Evolutionary conservation across 129 eudicot genomes (phyloP).

Genomic region (Escallonia herrerae): DNA sequence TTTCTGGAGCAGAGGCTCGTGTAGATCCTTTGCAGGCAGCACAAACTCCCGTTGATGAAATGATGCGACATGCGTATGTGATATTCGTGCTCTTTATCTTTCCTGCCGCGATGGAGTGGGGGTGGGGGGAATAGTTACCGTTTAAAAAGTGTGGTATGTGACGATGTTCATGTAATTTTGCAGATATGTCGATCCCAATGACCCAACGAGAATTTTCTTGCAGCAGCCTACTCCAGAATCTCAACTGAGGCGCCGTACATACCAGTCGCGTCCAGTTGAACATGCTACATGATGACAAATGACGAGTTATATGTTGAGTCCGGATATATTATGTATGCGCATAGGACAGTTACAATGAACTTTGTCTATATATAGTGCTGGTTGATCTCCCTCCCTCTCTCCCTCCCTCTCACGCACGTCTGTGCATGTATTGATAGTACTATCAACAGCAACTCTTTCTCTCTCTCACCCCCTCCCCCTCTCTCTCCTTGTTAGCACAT

Average conservation of each 20-base stretch:
- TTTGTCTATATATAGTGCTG: too few relatives aligned
- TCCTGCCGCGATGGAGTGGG: neutral
- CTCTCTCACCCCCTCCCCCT: too few relatives aligned
- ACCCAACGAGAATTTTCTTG: constrained; percentile 80
- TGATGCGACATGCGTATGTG: constrained; percentile 96
- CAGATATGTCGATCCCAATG: constrained; percentile 95
- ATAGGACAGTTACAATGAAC: too few relatives aligned
- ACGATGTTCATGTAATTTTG: constrained; percentile 5
- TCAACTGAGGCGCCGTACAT: constrained; percentile 75
- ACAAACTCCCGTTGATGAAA: constrained; percentile 94
- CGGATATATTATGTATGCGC: too few relatives aligned
- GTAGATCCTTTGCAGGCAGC: constrained; percentile 84
- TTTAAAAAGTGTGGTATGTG: neutral
- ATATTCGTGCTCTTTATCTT: neutral
- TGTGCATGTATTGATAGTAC: too few relatives aligned
- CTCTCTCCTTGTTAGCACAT: too few relatives aligned
- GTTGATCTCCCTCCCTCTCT: too few relatives aligned
- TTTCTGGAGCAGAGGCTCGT: constrained; percentile 33
- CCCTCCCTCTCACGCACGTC: too few relatives aligned
- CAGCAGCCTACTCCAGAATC: constrained; percentile 86
- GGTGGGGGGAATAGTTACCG: too few relatives aligned
- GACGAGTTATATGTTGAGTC: neutral
- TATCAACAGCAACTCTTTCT: too few relatives aligned
- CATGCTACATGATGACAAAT: constrained; percentile 8
- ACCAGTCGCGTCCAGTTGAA: constrained; percentile 50